phyloP scores from a whole-genome alignment of 139 green algal genomes.

The Limnomonas spitsbergensis region DNA sequence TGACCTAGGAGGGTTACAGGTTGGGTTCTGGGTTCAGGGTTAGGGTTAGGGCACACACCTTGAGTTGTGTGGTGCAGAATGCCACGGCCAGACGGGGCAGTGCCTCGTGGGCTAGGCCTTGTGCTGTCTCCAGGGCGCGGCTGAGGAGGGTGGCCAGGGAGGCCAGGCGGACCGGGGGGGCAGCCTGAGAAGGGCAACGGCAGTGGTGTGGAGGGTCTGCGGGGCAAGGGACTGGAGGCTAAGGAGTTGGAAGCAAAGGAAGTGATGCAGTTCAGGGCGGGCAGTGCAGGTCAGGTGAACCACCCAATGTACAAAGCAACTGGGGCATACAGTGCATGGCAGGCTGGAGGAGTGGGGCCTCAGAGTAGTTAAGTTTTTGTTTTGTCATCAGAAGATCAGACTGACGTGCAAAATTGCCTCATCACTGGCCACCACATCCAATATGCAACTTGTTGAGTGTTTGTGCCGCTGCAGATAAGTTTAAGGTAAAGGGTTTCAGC shows the following conservation, averaged over 20 bases:
- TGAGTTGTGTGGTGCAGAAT: conserved; percentile 53
- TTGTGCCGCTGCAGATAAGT: too few relatives aligned
- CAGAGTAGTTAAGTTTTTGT: conserved; percentile 15
- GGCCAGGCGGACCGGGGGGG: conserved; percentile 23
- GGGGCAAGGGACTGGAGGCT: not conserved
- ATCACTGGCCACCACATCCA: conserved; percentile 38
- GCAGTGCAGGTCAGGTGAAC: too few relatives aligned
- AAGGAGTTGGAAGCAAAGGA: too few relatives aligned
- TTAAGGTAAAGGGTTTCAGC: too few relatives aligned
- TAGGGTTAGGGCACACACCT: too few relatives aligned
- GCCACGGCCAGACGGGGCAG: conserved; percentile 51
- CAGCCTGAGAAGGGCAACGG: conserved; percentile 30
- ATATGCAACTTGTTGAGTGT: not conserved
- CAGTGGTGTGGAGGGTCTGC: not conserved
- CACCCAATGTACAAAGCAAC: conserved; percentile 7
- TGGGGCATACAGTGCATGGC: not conserved
- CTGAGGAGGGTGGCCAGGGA: conserved; percentile 40
- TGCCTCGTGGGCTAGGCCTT: conserved; percentile 15
- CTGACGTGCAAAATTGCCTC: conserved; percentile 72
- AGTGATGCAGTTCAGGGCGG: too few relatives aligned
- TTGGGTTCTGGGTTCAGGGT: too few relatives aligned
- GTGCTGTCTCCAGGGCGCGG: conserved; percentile 10
- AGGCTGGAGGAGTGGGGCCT: not conserved
- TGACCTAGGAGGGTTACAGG: not conserved
- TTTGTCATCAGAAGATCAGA: conserved; percentile 40